Base-by-base conservation (phyloP, 805 yeast genomes). In the Yarrowia hollandica region DNA sequence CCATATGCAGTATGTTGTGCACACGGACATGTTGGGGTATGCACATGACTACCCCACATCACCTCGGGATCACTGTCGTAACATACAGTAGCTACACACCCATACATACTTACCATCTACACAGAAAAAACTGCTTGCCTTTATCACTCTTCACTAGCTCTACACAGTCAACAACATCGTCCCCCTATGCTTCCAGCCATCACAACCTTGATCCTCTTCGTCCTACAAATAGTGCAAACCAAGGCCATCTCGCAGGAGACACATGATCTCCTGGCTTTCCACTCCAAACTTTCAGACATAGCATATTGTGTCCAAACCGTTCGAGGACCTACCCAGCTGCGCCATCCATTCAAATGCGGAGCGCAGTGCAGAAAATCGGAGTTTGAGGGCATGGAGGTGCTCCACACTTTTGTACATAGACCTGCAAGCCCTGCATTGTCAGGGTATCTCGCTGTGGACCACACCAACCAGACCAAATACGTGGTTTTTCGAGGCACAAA, bases 401-500 rank as follows among this genome's bases (percentile, higher is more conserved):
- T 48, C 23, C 55, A 48, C 11, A 33, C 39, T 9, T 48, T 48
- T 22, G 39, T 33, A 15, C 55, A 48, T 22, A 31, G 14, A 7
- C 39, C 39, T 1, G 55, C 39, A 7, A 31, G 31, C 3, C 28
- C 55, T 0, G 55, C 39, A 2, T 23, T 48, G 12, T 31, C 55
- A 11, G 55, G 55, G 2, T 48, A 48, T 16, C 5, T 48, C 19
- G 55, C 55, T 8, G 38, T 48, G 38, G 55, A 48, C 15, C 55
- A 48, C 25, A n/a, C 30, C n/a, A 48, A 33, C 39, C 38, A 48
- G 39, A 48, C 55, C 12, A 48, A 48, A 21, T 48, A 48, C 21
- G 39, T 48, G 15, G 55, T 48, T 8, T 48, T 48, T 16, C 38
- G 55, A 12, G 55, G 55, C 28, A 48, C 55, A 10, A 48, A 48